Evolutionary conservation across 2,329 filamentous ascomycete species (phyloP), one percentile per base, ranked within the genome.

Genomic region (Cordyceps farinosa): DNA sequence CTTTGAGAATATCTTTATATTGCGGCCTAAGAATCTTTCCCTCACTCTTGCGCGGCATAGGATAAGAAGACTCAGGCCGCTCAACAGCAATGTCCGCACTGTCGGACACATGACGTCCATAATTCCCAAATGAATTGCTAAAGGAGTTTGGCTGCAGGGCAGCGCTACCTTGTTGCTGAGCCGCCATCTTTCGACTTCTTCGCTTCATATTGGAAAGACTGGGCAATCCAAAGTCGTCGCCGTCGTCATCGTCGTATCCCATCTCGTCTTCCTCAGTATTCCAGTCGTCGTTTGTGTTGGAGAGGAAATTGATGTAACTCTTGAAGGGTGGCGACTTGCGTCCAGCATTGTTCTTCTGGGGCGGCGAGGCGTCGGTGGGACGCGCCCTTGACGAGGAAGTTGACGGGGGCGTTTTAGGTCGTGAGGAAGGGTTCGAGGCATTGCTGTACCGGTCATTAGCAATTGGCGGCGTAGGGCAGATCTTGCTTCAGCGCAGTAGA

Each of bases 21-120:
- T 99, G 95, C 58, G 95, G 95, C 66, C 95, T 87, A 29, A 99
- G 80, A 65, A 98, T 98, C 81, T 99, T 99, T 34, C 92, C 94
- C 73, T 97, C 93, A 66, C 85, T 88, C 76, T 93, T 96, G 76
- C 93, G 94, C 3, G 93, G 87, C 70, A 91, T 89, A 34, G 94
- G 94, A 71, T 98, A 98, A 66, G 86, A 87, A 15, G 91, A 87
- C 45, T 89, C 81, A 30, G 91, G 91, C 66, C 94, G 85, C 77
- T 97, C 93, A 71, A 96, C 90, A 22, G 93, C 92, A 73, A 98
- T 97, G 75, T 98, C 94, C 66, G 91, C 91, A 76, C 93, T 97
- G 76, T 96, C 89, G 32, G 91, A 90, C 65, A 90, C 87, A 60
- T 86, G 82, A 67, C 89, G 75, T 59, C 73, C 75, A 56, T 75